phyloP scores from a whole-genome alignment of 176 grass and related monocot genomes.

The Sorghum bicolor region Sorghum_bicolor_NCBIv3 NC_012871.2:74922001-74922500 shows the following conservation, averaged over 20 bases:
- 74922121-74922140: conserved; percentile 90
- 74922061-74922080: conserved; percentile 88
- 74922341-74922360: neutral
- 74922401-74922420: neutral
- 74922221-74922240: conserved; percentile 7
- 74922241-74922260: neutral
- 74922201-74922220: neutral
- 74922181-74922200: conserved; percentile 12
- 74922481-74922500: neutral
- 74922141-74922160: neutral
- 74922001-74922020: conserved; percentile 11
- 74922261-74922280: neutral
- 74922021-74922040: conserved; percentile 47
- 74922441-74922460: neutral
- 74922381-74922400: neutral
- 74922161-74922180: conserved; percentile 13
- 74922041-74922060: conserved; percentile 81
- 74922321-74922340: neutral
- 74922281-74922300: neutral
- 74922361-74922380: neutral
- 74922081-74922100: conserved; percentile 86
- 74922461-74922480: neutral
- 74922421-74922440: conserved; percentile 1
- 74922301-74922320: neutral
- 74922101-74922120: conserved; percentile 98